Conservation (phyloP, 345 rosid genomes). For the Trapa incisa region DNA sequence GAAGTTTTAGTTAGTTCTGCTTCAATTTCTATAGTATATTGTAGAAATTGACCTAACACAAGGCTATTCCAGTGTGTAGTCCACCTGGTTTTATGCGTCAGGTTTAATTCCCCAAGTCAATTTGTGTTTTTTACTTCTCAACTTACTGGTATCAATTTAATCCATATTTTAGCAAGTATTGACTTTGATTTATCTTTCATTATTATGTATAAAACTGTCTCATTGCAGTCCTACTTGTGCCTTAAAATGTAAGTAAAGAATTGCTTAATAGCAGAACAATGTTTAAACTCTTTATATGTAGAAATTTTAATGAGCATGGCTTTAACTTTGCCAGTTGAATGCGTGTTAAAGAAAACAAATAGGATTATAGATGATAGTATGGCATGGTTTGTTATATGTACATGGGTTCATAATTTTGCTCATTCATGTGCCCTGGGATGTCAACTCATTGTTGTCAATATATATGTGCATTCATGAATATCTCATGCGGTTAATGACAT, state of each 20-base stretch:
- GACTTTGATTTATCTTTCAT: too few species aligned
- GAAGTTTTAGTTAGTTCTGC: background rate
- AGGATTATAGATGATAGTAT: background rate
- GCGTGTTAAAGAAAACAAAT: background rate
- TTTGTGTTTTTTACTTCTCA: background rate
- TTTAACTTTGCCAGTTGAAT: too few species aligned
- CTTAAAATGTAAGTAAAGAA: too few species aligned
- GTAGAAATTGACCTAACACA: background rate
- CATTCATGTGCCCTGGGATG: too few species aligned
- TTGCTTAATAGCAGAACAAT: too few species aligned
- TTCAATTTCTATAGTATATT: background rate
- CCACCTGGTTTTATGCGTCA: background rate
- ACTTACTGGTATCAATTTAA: background rate
- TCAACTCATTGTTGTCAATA: background rate
- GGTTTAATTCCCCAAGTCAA: background rate
- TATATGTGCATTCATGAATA: too few species aligned
- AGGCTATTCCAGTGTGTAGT: background rate
- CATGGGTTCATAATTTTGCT: background rate
- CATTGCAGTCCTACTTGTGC: too few species aligned
- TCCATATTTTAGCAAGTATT: background rate
- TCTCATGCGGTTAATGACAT: too few species aligned
- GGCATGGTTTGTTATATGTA: background rate
- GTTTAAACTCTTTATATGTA: too few species aligned
- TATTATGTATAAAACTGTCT: too few species aligned
- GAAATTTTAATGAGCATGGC: too few species aligned